Base-by-base conservation (phyloP, 257 asterid species). In the Capsicum chinense region DNA sequence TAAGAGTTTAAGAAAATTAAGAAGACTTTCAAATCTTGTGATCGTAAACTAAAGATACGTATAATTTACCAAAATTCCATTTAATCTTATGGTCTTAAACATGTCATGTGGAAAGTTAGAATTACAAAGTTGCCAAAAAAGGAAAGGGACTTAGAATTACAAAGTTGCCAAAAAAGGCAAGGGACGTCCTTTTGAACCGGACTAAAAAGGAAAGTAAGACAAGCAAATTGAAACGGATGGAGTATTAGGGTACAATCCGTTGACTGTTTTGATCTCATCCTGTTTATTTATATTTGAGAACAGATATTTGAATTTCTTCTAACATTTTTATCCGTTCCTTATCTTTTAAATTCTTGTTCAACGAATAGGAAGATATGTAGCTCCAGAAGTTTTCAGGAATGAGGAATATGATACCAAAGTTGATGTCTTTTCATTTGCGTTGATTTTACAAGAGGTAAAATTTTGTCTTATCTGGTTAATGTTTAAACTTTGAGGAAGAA, bases 381-480 rank as follows among this genome's bases (percentile, higher is more conserved):
- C 99, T 88, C 98, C 99, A 0, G 99, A 97, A 90, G 94, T 93
- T 81, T 92, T 88, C 91, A 92, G 85, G 87, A 89, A 93, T 56
- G 95, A 97, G 87, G 99, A 90, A 86, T 97, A 97, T 76, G 98
- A 93, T 87, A 95, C 98, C 10, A 95, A 95, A 91, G 98, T 93
- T 82, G 99, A 97, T 80, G 97, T 97, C 76, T 97, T 94, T 92
- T 97, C 99, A 66, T 97, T 95, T 90, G 98, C 95, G 52, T 87
- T 95, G 80, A 95, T 97, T 81, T 88, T 97, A 85, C 98, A 96
- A 89, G 98, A 96, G 99, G 98, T 94, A 88, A 84, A 11, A 60
- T 79, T 14, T 19, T 44, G 4, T 54, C 26, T 50, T 21, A 7
- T 47, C 42, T 4, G 17, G 35, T 69, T 66, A 17, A 13, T 66